Conservation (phyloP, 345 rosid genomes). For the Erodium maritimum region DNA sequence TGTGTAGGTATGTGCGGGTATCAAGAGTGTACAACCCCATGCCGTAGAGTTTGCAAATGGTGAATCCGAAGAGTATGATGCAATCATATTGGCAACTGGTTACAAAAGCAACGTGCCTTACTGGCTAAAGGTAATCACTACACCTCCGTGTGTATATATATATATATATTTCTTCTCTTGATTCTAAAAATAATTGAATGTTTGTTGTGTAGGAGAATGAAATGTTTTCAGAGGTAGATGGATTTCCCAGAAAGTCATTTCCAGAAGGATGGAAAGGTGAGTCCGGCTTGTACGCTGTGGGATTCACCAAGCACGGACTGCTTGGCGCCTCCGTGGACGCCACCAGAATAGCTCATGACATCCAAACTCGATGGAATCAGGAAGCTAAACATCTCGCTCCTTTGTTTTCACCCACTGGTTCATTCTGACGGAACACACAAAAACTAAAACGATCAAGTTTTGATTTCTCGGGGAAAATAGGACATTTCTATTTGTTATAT, state of each 20-base stretch:
- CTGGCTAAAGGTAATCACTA: slow-evolving; percentile 98
- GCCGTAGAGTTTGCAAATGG: slow-evolving; percentile 63
- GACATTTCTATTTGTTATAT: too few relatives aligned
- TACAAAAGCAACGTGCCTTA: slow-evolving; percentile 84
- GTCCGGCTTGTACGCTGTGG: slow-evolving; percentile 76
- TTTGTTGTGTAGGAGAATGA: slow-evolving; percentile 35
- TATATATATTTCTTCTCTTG: neutral
- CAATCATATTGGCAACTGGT: slow-evolving; percentile 83
- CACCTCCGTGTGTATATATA: too few relatives aligned
- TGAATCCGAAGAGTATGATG: slow-evolving; percentile 48
- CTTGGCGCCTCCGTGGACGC: slow-evolving; percentile 82
- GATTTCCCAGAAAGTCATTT: slow-evolving; percentile 54
- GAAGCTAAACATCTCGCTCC: slow-evolving; percentile 13
- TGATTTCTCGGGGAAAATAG: too few relatives aligned
- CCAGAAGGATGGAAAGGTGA: slow-evolving; percentile 98
- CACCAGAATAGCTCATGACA: slow-evolving; percentile 59
- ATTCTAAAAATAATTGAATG: neutral
- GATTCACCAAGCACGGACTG: slow-evolving; percentile 79
- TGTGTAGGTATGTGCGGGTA: slow-evolving; percentile 56
- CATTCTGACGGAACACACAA: too few relatives aligned
- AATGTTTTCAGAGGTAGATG: slow-evolving; percentile 75
- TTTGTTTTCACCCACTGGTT: too few relatives aligned
- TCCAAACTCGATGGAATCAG: slow-evolving; percentile 31
- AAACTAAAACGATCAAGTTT: too few relatives aligned
- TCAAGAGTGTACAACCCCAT: slow-evolving; percentile 39